Evolutionary conservation across 257 asterid species (phyloP), one percentile per base, ranked within the genome.

Genomic region (Perilla frutescens): DNA sequence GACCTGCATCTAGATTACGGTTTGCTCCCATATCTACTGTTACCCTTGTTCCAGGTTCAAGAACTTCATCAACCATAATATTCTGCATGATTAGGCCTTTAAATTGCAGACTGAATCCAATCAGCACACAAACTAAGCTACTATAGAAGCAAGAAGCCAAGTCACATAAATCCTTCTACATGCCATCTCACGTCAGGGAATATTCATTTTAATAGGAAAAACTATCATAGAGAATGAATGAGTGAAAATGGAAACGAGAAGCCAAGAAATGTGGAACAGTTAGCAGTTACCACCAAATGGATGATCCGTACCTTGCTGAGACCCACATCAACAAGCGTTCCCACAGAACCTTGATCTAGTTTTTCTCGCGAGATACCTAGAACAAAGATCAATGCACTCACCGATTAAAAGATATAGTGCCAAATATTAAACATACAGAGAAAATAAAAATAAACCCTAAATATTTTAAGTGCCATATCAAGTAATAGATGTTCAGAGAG

Each of bases 301-400:
- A 71, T 9, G 26, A 20, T 20, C 26, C 3, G 56, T 85, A 92
- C 99, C 98, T 86, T 95, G 76, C 81, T 90, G 36, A 95, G 97
- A 77, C 97, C 99, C 71, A 95, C 96, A 50, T 95, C 98, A 68
- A 95, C 97, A 76, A 83, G 92, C 8, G 94, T 87, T 39, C 96
- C 87, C 1, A 50, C 75, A 50, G 88, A 81, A 70, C 81, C 83
- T 51, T 66, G 80, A 68, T 79, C 79, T 43, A 41, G 77, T 43
- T 83, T 81, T 72, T 87, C 87, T 57, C 81, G 71, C 31, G 98
- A 83, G 88, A 95, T 81, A 70, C 99, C 97, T 92, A 61, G 31
- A 75, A 80, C 70, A 69, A 71, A 62, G 74, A 70, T 43, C 51
- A 62, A 48, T 20, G 50, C 50, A 63, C 32, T 59, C 15, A 40